Conservation (phyloP, 2,329 filamentous ascomycete genomes). For the Nigrospora osmanthi region DNA sequence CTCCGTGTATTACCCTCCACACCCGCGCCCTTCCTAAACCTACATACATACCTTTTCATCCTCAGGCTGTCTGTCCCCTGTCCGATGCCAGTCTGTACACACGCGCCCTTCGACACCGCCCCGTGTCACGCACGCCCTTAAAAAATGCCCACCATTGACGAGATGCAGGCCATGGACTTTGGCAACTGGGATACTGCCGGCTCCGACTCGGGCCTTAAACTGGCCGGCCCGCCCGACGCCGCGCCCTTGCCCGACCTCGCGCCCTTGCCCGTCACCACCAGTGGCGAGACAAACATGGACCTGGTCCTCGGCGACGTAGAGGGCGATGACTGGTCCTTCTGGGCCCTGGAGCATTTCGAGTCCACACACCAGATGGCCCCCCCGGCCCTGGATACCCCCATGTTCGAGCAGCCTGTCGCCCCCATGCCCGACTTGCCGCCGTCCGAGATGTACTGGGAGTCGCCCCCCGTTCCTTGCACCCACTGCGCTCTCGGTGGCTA, state of each 20-base stretch:
- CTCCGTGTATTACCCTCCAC: too few relatives aligned
- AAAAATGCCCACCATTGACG: slow-evolving; percentile 35
- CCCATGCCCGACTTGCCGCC: slow-evolving; percentile 15
- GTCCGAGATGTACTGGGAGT: slow-evolving; percentile 32
- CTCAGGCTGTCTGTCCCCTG: too few relatives aligned
- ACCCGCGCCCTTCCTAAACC: too few relatives aligned
- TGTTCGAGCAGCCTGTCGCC: slow-evolving; percentile 20
- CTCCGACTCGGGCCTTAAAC: slow-evolving; percentile 22
- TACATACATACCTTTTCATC: too few relatives aligned
- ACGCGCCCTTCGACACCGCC: not conserved
- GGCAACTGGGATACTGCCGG: slow-evolving; percentile 51
- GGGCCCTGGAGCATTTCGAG: slow-evolving; percentile 50
- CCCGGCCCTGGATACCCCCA: slow-evolving; percentile 21
- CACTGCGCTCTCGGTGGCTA: slow-evolving; percentile 45
- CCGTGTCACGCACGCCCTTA: slow-evolving; percentile 7
- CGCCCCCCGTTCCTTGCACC: slow-evolving; percentile 38
- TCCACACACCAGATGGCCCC: slow-evolving; percentile 28
- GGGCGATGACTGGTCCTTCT: slow-evolving; percentile 53
- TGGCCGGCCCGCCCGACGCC: slow-evolving; percentile 26
- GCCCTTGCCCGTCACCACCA: not conserved
- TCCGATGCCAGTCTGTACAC: too few relatives aligned
- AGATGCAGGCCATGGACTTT: slow-evolving; percentile 50
- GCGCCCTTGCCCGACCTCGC: slow-evolving; percentile 15
- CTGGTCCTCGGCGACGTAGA: slow-evolving; percentile 47
- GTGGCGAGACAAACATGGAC: slow-evolving; percentile 32